Conservation (phyloP, 805 yeast species). For the Candida awuae region DNA sequence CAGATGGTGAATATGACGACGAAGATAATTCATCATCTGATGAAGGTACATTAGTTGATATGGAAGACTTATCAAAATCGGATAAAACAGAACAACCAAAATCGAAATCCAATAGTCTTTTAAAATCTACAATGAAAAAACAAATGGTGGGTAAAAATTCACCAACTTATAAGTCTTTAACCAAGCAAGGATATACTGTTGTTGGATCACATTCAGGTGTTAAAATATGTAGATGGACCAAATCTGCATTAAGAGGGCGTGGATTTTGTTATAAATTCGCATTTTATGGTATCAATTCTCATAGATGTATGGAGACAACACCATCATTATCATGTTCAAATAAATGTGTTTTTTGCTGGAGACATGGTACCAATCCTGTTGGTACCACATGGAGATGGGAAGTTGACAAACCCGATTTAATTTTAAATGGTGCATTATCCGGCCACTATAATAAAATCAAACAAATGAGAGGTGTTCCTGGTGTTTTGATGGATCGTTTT, state of each 20-base stretch:
- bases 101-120: conserved; percentile 12
- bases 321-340: conserved; percentile 91
- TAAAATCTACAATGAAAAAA: conserved; percentile 35
- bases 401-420: conserved; percentile 79
- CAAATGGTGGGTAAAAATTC: conserved; percentile 87
- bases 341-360: conserved; percentile 95
- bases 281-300: conserved; percentile 83
- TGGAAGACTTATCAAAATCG: conserved; percentile 48
- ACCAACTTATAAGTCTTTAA: conserved; percentile 79
- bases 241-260: conserved; percentile 85
- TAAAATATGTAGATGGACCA: conserved; percentile 93
- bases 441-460: conserved; percentile 91
- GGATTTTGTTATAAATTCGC: conserved; percentile 94
- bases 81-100: conserved; percentile 31
- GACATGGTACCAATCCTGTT: conserved; percentile 95
- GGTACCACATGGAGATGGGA: conserved; percentile 97
- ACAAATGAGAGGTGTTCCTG: conserved; percentile 94
- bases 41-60: conserved; percentile 55
- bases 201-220: conserved; percentile 95
- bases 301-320: conserved; percentile 92
- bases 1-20: conserved; percentile 17
- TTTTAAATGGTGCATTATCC: conserved; percentile 73
- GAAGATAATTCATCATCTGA: conserved; percentile 24
- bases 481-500: conserved; percentile 81
- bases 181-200: conserved; percentile 88